These are phyloP conservation scores for Sporobolomyces phaffii DNA, from an alignment of 768 basidiomycete genomes.

Conservation along the genomic window DNA sequence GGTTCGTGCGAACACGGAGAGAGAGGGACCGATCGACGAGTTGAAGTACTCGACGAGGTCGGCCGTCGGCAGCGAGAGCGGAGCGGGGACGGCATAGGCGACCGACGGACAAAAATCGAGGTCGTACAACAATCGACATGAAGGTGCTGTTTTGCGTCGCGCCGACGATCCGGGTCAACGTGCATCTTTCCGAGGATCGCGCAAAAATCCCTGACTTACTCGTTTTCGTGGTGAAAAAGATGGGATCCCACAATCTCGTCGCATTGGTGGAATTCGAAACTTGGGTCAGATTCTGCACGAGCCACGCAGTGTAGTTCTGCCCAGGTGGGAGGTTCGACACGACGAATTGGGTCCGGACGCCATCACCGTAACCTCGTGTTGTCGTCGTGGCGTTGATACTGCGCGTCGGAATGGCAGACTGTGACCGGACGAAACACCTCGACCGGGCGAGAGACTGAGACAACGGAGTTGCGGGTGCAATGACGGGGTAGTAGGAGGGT, in stretches of 20 bases:
- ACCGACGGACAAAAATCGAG: constrained; percentile 69
- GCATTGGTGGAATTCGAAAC: constrained; percentile 43
- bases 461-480: constrained; percentile 5
- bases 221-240: constrained; percentile 70
- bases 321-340: constrained; percentile 56
- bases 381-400: neutral
- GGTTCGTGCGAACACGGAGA: constrained; percentile 68
- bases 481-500: constrained; percentile 16
- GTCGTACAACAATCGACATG: constrained; percentile 62
- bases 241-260: constrained; percentile 60
- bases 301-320: constrained; percentile 75
- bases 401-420: neutral
- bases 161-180: no score
- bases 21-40: constrained; percentile 44
- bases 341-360: constrained; percentile 67
- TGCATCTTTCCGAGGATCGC: no score
- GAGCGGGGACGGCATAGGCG: constrained; percentile 65
- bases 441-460: constrained; percentile 21
- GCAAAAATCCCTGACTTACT: constrained; percentile 50
- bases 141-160: constrained; percentile 1
- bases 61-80: constrained; percentile 52
- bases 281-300: constrained; percentile 49
- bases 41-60: constrained; percentile 52
- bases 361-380: constrained; percentile 45
- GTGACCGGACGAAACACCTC: constrained; percentile 24